Evolutionary conservation across 1,284 basidiomycete species (phyloP), one percentile per base, ranked within the genome.

Genomic region (Cryptococcus neoformans): DNA sequence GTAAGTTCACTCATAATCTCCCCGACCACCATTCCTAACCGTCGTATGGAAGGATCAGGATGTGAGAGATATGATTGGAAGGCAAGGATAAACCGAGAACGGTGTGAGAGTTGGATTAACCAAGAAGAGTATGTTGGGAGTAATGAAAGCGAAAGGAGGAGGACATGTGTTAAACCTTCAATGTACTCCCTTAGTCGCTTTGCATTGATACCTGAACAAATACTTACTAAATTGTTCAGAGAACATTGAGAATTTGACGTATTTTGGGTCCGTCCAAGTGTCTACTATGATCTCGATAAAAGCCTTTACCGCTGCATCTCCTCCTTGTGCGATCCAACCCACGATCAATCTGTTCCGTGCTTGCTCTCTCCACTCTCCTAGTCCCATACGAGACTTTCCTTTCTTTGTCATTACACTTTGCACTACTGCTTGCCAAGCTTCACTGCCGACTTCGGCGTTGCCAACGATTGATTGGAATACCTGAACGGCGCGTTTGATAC

Each of bases 1-100:
- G 72, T 79, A 21, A 63, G 64, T 56, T 63, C 65, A 56, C 68
- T 73, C 6, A 81, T 55, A 21, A 88, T 79, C 74, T 99, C 95
- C 0, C 90, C 95, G 0, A 86, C 85, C 10, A 98, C 82, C 93
- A 98, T 96, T 2, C 95, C 95, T 62, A 92, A 87, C n/a, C 87
- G 82, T 2, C 94, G 86, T 11, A 96, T 82, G 1, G 84, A 82
- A 3, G 82, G 78, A 57, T 95, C 91, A 3, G 88, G 78, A 66
- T 96, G 92, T 0, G 81, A 81, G 44, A 96, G 85, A 68, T 93
- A 95, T 6, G 78, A 77, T 8, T 88, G 84, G 36, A 97, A 82
- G 5, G 86, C 85, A 17, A 82, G 80, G 56, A 98, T 83, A 68
- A 98, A 88, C 0, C 79, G 59, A 0, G 85, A 78, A 1, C 85